Percentiles rank a stretch among this genome's conserved stretches.
Evolutionary conservation across 805 yeast genomes (phyloP).

Genomic region (Barnettozyma vustinii): DNA sequence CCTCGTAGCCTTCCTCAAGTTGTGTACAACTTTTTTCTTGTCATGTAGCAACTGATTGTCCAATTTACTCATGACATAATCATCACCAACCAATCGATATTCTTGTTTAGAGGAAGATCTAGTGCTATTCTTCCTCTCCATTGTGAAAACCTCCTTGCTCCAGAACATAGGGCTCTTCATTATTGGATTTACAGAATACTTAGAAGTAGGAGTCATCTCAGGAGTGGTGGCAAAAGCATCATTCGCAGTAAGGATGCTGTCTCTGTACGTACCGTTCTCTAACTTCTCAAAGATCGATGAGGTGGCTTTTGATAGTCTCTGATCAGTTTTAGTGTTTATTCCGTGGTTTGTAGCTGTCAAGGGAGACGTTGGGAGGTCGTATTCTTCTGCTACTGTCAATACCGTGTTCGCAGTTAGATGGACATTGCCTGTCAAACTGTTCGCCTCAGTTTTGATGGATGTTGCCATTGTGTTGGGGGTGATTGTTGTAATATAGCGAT

Average conservation of each 20-base stretch:
- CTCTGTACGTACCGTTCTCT: slow-evolving; percentile 6
- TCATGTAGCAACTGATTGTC: slow-evolving; percentile 5
- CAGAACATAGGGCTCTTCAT: slow-evolving; percentile 4
- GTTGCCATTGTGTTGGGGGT: background rate
- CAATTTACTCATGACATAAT: slow-evolving; percentile 7
- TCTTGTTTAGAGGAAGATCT: background rate
- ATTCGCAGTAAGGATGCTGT: slow-evolving; percentile 1
- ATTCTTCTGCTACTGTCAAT: background rate
- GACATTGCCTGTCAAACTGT: background rate
- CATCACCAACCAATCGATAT: background rate
- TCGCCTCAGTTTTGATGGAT: background rate
- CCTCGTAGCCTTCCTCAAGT: background rate
- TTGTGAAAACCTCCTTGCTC: slow-evolving; percentile 3
- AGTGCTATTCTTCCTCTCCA: background rate
- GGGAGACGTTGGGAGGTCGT: background rate
- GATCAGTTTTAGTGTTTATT: background rate
- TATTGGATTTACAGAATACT: background rate
- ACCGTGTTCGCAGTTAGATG: background rate
- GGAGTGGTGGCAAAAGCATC: background rate
- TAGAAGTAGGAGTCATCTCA: background rate
- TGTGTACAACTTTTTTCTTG: background rate
- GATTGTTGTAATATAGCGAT: no score
- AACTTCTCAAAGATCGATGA: slow-evolving; percentile 8
- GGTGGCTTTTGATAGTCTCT: background rate
- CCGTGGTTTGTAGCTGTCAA: background rate